Conservation (phyloP, 345 rosid species). For the Hibiscus syriacus region DNA sequence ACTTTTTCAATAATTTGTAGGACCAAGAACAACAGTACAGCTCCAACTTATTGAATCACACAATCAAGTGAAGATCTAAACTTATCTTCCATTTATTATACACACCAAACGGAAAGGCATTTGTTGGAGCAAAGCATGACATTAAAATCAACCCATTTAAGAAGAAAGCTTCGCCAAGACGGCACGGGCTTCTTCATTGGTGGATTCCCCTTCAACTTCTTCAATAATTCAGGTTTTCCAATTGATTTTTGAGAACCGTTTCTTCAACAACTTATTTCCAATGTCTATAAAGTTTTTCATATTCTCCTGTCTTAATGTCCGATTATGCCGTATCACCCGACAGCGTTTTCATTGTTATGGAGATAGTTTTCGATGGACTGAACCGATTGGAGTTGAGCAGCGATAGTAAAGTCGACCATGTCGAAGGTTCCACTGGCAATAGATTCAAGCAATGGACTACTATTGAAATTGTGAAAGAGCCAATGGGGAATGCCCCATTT, state of each 20-base stretch:
- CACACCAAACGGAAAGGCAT: not conserved
- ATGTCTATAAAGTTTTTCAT: conserved; percentile 33
- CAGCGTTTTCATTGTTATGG: conserved; percentile 53
- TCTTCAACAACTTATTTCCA: conserved; percentile 36
- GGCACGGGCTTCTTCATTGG: conserved; percentile 45
- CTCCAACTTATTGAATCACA: too few species aligned
- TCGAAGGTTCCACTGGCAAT: conserved; percentile 23
- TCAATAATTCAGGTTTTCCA: conserved; percentile 38
- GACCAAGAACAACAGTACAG: too few species aligned
- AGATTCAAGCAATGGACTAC: too few species aligned
- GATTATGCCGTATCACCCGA: conserved; percentile 25
- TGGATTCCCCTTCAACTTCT: conserved; percentile 32
- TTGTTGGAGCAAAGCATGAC: too few species aligned
- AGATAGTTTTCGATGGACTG: conserved; percentile 34
- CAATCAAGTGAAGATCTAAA: too few species aligned
- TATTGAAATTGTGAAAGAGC: too few species aligned
- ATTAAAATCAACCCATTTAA: too few species aligned
- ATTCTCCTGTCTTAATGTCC: conserved; percentile 43
- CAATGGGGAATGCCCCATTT: conserved; percentile 37
- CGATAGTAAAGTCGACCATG: conserved; percentile 36
- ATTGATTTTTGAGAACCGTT: conserved; percentile 30
- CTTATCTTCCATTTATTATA: too few species aligned
- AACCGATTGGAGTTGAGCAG: conserved; percentile 22
- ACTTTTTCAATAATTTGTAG: too few species aligned
- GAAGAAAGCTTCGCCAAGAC: not conserved